phyloP scores from a whole-genome alignment of 164 flowering plant species.

The Nymphaea colorata region DNA sequence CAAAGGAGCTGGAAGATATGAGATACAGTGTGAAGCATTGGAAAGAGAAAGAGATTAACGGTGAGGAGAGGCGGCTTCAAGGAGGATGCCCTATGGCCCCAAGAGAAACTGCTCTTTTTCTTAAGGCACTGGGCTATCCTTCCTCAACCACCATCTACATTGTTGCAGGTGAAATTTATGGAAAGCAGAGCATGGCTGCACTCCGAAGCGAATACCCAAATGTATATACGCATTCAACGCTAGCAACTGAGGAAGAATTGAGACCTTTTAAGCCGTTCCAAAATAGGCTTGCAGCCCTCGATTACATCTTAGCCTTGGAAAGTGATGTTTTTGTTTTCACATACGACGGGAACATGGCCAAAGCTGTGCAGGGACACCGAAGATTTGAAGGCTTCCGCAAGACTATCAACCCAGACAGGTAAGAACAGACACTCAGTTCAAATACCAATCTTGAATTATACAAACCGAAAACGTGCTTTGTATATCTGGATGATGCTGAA shows the following conservation, averaged over 20 bases:
- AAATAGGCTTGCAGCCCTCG: slow-evolving; percentile 77
- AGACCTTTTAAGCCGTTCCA: slow-evolving; percentile 35
- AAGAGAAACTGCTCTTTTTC: slow-evolving; percentile 55
- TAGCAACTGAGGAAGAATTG: slow-evolving; percentile 53
- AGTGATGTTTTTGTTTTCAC: slow-evolving; percentile 72
- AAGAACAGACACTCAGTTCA: background rate
- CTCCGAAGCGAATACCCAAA: slow-evolving; percentile 43
- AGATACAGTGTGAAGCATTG: slow-evolving; percentile 51
- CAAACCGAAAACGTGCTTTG: background rate
- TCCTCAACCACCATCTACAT: slow-evolving; percentile 47
- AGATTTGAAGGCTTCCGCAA: slow-evolving; percentile 59
- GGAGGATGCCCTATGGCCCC: slow-evolving; percentile 85
- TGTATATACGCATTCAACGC: slow-evolving; percentile 41
- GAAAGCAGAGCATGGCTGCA: slow-evolving; percentile 38
- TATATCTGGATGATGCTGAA: background rate
- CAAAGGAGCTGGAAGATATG: slow-evolving; percentile 43
- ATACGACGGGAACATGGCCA: slow-evolving; percentile 83
- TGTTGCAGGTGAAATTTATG: slow-evolving; percentile 68
- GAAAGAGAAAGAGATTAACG: slow-evolving; percentile 69
- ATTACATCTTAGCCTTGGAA: slow-evolving; percentile 69
- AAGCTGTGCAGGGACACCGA: slow-evolving; percentile 90
- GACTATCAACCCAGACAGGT: slow-evolving; percentile 66
- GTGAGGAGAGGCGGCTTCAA: slow-evolving; percentile 27
- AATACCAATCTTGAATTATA: background rate
- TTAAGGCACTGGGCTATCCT: slow-evolving; percentile 75